phyloP scores from a whole-genome alignment of 257 asterid species.

The Fraxinus quadrangulata region DNA sequence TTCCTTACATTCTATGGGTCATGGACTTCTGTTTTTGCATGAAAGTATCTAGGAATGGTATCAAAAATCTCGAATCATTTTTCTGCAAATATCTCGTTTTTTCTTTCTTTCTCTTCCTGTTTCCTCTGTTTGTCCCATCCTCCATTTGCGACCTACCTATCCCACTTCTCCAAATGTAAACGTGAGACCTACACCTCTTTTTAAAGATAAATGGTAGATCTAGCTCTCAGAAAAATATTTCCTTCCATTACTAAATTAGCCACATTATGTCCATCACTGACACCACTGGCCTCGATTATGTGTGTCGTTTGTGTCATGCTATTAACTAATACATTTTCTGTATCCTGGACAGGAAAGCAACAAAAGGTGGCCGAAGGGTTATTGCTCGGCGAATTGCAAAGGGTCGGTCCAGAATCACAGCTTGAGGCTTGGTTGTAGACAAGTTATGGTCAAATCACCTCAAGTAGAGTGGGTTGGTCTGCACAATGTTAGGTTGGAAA shows the following conservation, averaged over 20 bases:
- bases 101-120: background rate
- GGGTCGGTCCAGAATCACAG: constrained; percentile 86
- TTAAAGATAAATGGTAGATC: background rate
- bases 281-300: background rate
- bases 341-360: constrained; percentile 72
- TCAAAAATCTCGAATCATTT: background rate
- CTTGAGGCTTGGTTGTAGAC: constrained; percentile 39
- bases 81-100: background rate
- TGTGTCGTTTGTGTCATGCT: background rate
- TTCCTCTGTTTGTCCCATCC: background rate
- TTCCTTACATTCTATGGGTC: background rate
- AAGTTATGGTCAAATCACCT: constrained; percentile 5
- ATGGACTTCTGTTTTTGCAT: constrained; percentile 1
- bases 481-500: constrained; percentile 12
- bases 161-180: constrained; percentile 4
- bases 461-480: constrained; percentile 8
- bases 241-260: background rate
- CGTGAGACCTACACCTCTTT: background rate
- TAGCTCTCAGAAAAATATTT: background rate
- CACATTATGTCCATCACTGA: background rate
- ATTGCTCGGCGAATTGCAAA: constrained; percentile 88
- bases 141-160: background rate
- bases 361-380: constrained; percentile 92
- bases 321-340: constrained; percentile 21
- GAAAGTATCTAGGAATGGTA: background rate